These are phyloP conservation scores for Cyclotella choctawhatcheeana DNA, from an alignment of 108 stramenopile species.

Conservation along the genomic window DNA sequence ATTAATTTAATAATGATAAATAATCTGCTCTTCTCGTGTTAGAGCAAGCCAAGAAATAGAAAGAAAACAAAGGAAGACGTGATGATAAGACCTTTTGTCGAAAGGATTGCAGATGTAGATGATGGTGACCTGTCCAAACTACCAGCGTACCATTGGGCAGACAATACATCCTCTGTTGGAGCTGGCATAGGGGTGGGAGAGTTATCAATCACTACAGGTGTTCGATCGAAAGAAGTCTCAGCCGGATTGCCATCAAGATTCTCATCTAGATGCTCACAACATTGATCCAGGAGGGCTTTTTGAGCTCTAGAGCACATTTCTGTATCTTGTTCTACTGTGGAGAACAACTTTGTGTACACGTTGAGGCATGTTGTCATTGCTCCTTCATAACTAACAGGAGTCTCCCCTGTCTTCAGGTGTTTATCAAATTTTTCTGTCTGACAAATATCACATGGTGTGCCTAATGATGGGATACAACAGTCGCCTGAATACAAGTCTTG, in stretches of 20 bases:
- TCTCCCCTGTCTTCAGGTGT: slow-evolving; percentile 23
- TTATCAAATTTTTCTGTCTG: slow-evolving; percentile 13
- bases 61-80: too few species aligned
- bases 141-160: slow-evolving; percentile 15
- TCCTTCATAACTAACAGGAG: slow-evolving; percentile 18
- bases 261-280: slow-evolving; percentile 33
- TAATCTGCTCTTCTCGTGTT: too few species aligned
- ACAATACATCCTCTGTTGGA: background rate
- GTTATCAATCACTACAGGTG: background rate
- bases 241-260: background rate
- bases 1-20: too few species aligned
- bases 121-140: background rate
- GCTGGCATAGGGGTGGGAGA: background rate
- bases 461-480: slow-evolving; percentile 34
- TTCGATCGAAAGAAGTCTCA: background rate
- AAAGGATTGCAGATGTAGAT: background rate
- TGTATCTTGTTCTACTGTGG: slow-evolving; percentile 27
- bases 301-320: slow-evolving; percentile 32
- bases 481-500: slow-evolving; percentile 24
- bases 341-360: slow-evolving; percentile 27
- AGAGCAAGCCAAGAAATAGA: too few species aligned
- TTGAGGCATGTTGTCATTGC: slow-evolving; percentile 23
- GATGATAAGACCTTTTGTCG: background rate
- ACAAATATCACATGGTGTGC: slow-evolving; percentile 41
- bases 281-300: slow-evolving; percentile 23